Percentiles rank a stretch among this genome's conserved stretches.
Conservation (phyloP, 2,329 filamentous ascomycete genomes). For the Lachnellula hyalina region DNA sequence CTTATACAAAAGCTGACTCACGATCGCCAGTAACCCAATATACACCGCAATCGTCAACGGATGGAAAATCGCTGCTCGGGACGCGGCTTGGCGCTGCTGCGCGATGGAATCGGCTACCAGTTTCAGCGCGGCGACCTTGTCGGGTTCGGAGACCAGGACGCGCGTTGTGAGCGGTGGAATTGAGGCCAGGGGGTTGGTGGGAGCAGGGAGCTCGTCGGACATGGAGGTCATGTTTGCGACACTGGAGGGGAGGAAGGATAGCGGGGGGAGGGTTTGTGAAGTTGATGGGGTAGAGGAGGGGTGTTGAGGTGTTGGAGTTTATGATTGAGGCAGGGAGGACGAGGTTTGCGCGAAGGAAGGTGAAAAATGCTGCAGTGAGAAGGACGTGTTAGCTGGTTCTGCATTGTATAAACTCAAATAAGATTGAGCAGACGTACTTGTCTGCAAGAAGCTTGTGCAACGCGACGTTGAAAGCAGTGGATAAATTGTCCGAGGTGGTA, state of each 20-base stretch:
- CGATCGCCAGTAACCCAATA: conserved; percentile 37
- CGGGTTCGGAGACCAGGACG: conserved; percentile 46
- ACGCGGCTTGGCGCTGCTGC: conserved; percentile 69
- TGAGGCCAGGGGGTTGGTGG: conserved; percentile 38
- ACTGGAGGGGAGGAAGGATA: conserved; percentile 30
- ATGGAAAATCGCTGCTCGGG: conserved; percentile 58
- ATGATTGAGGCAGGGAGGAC: conserved; percentile 51
- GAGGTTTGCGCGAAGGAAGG: conserved; percentile 74
- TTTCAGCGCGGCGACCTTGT: conserved; percentile 63
- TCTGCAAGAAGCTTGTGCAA: too few species aligned
- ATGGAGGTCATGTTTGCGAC: conserved; percentile 34
- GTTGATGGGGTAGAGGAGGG: conserved; percentile 53
- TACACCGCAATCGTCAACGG: conserved; percentile 48
- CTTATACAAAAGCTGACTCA: conserved; percentile 39
- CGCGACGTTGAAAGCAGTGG: too few species aligned
- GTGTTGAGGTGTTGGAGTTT: conserved; percentile 58
- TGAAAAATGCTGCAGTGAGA: conserved; percentile 64
- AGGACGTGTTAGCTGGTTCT: background rate
- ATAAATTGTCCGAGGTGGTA: too few species aligned
- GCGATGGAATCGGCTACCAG: conserved; percentile 78
- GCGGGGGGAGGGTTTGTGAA: conserved; percentile 34
- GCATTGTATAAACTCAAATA: too few species aligned
- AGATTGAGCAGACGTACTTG: too few species aligned
- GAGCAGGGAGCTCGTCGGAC: conserved; percentile 28
- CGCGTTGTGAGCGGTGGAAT: conserved; percentile 62